These are phyloP conservation scores for Psilocybe subaeruginosa DNA, from an alignment of 768 basidiomycete genomes.

Conservation along the genomic window DNA sequence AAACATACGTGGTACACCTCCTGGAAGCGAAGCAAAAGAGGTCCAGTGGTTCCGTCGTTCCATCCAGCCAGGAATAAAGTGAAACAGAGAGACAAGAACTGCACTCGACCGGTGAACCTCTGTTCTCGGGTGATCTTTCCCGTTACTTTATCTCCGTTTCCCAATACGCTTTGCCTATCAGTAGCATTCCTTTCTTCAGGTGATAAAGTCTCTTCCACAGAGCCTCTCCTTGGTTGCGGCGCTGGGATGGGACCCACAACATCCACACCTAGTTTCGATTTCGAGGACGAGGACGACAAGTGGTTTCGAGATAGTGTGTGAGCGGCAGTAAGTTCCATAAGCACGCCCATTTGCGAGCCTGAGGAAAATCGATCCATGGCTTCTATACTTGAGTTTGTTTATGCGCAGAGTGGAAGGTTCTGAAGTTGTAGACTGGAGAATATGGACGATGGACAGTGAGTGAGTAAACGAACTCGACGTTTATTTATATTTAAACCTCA, in stretches of 20 bases:
- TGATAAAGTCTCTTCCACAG: neutral
- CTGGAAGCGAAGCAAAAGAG: slow-evolving; percentile 75
- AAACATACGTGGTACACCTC: slow-evolving; percentile 48
- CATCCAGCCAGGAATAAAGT: slow-evolving; percentile 68
- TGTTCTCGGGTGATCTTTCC: slow-evolving; percentile 15
- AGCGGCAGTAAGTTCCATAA: neutral
- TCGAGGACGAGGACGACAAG: neutral
- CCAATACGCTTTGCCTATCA: neutral
- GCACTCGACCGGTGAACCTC: slow-evolving; percentile 34
- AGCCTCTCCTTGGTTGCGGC: neutral
- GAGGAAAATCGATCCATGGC: neutral
- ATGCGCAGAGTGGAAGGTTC: too few relatives aligned
- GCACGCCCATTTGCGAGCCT: neutral
- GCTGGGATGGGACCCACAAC: neutral
- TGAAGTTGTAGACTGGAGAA: too few relatives aligned
- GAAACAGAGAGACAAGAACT: slow-evolving; percentile 59
- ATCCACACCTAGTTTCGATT: neutral
- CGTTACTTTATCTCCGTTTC: neutral
- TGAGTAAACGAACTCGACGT: too few relatives aligned
- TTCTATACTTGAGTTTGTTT: too few relatives aligned
- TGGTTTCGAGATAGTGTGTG: neutral
- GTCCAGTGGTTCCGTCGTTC: slow-evolving; percentile 79
- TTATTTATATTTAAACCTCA: too few relatives aligned
- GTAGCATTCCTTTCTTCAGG: neutral
- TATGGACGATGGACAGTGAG: too few relatives aligned